Evolutionary conservation across 1,284 basidiomycete genomes (phyloP).

Genomic region (Entoloma clypeatum): DNA sequence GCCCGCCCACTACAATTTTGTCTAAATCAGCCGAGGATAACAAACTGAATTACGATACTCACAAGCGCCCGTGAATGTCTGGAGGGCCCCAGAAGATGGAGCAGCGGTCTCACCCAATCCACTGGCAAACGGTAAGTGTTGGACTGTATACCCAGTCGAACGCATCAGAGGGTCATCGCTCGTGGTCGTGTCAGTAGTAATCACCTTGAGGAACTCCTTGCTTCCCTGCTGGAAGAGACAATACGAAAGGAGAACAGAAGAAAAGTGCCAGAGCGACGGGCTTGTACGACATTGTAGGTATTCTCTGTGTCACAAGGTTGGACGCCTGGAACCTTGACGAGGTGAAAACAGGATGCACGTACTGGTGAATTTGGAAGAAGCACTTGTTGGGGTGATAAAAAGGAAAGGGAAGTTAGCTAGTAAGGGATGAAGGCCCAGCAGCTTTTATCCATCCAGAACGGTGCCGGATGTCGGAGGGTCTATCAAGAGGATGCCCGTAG

Average conservation of each 20-base stretch:
- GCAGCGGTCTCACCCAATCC: slow-evolving; percentile 19
- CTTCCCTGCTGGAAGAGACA: slow-evolving; percentile 43
- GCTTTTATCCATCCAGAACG: too few relatives aligned
- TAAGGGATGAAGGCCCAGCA: too few relatives aligned
- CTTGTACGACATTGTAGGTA: slow-evolving; percentile 40
- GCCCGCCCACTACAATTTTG: slow-evolving; percentile 38
- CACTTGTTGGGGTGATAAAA: slow-evolving; percentile 20
- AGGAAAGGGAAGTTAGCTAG: slow-evolving; percentile 11
- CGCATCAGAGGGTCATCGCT: slow-evolving; percentile 6
- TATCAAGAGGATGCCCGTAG: too few relatives aligned
- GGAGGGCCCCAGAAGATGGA: slow-evolving; percentile 42
- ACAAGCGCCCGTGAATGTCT: slow-evolving; percentile 52
- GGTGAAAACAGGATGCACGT: too few relatives aligned
- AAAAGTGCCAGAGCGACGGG: slow-evolving; percentile 37
- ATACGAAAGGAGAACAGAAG: slow-evolving; percentile 34
- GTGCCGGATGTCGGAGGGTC: too few relatives aligned
- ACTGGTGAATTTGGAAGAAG: too few relatives aligned
- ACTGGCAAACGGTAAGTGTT: neutral
- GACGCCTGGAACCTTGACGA: too few relatives aligned
- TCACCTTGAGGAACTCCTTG: slow-evolving; percentile 68
- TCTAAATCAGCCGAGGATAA: neutral
- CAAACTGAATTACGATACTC: slow-evolving; percentile 16
- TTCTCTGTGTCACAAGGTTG: slow-evolving; percentile 15
- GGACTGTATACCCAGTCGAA: neutral
- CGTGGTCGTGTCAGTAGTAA: slow-evolving; percentile 18